Percentiles rank a stretch among this genome's conserved stretches.
Evolutionary conservation across 2,329 filamentous ascomycete genomes (phyloP).

Genomic region (Rutstroemia sydowiana): DNA sequence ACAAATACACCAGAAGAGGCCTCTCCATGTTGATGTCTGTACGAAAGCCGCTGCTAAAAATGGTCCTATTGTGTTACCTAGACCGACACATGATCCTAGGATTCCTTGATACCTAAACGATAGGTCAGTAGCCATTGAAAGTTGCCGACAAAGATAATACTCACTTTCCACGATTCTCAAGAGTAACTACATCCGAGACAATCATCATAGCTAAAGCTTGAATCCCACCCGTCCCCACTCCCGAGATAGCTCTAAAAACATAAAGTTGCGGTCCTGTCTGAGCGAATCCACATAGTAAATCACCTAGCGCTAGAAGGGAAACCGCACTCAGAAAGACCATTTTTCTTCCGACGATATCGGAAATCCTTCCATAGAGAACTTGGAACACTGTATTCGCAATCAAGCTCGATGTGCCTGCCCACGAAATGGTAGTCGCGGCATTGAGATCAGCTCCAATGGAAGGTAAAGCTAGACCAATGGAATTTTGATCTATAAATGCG

Average conservation of each 20-base stretch:
- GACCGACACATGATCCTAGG: conserved; percentile 34
- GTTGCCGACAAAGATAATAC: not conserved
- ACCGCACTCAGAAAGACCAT: conserved; percentile 47
- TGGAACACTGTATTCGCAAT: conserved; percentile 56
- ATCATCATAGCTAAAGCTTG: conserved; percentile 54
- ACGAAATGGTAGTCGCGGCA: conserved; percentile 44
- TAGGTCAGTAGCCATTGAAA: not conserved
- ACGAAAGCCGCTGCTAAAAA: conserved; percentile 38
- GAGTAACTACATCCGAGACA: conserved; percentile 50
- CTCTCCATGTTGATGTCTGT: conserved; percentile 35
- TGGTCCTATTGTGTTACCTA: conserved; percentile 38
- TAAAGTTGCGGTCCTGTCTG: conserved; percentile 51
- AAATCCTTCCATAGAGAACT: conserved; percentile 55
- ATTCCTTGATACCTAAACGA: conserved; percentile 35
- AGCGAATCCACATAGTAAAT: conserved; percentile 52
- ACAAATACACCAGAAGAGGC: conserved; percentile 43
- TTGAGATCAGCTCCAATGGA: conserved; percentile 41
- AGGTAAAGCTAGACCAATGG: conserved; percentile 38
- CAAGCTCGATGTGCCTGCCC: conserved; percentile 46
- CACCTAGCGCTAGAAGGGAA: conserved; percentile 45
- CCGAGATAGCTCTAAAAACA: conserved; percentile 51
- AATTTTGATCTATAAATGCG: conserved; percentile 36
- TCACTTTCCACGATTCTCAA: conserved; percentile 51
- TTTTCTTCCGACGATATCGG: conserved; percentile 55
- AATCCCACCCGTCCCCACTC: conserved; percentile 56